Evolutionary conservation across 495 filamentous ascomycete species (phyloP), one percentile per base, ranked within the genome.

Genomic region (Tetracladium marchalianum): DNA sequence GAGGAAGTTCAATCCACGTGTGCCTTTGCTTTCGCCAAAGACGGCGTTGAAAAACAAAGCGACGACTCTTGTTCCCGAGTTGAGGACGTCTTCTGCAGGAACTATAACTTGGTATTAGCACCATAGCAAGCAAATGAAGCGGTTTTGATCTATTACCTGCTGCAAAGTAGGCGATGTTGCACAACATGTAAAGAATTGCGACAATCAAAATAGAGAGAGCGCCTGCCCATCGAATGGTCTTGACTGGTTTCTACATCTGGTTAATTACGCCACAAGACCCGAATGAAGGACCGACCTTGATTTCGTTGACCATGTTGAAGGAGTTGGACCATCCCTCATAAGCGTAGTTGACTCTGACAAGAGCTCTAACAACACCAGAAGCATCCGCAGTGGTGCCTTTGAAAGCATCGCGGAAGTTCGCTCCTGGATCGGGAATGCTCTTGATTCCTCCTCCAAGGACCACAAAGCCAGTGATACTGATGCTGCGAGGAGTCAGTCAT

Each of bases 221-320:
- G 12, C 70, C 73, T 53, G 72, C 75, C 56, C 64, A 70, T 2
- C 65, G 63, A 27, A 81, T 62, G 3, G 69, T 73, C 60, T 77
- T 79, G 43, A 79, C 61, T 1, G 77, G 77, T 44, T 77, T 77
- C 73, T 68, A 38, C n/a, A 4, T 35, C n/a, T 10, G 11, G 24
- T 34, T n/a, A 32, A 8, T 6, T 44, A 27, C 4, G 11, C 17
- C 9, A 5, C n/a, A 11, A 24, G 16, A 8, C 11, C 13, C 27
- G 44, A 17, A 35, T 2, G 18, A 11, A 39, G 10, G 44, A 55
- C 10, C 55, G 53, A 7, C 68, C 58, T 73, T 77, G 46, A 83
- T 71, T 59, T 85, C 81, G 47, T 81, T 81, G 35, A 81, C 76
- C 13, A 85, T 64, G 43, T 76, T 75, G 53, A 82, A 82, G 0